These are phyloP conservation scores for Pseudogymnoascus sp. DNA, from an alignment of 2,329 filamentous ascomycete species.

Conservation along the genomic window DNA sequence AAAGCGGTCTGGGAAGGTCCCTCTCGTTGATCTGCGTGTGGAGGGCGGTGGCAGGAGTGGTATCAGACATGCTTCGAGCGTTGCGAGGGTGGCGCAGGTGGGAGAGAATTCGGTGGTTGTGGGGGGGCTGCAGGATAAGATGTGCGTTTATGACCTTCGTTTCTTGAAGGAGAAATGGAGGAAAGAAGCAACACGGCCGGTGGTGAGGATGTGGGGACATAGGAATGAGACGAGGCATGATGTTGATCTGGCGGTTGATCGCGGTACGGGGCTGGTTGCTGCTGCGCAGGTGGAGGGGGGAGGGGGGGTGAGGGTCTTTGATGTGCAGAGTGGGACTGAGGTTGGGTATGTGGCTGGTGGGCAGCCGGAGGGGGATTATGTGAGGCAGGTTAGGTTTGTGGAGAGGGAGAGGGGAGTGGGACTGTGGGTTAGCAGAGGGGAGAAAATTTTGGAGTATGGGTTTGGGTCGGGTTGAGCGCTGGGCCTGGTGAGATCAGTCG, in stretches of 20 bases:
- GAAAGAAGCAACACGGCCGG: constrained; percentile 26
- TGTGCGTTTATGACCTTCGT: constrained; percentile 52
- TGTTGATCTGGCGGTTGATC: constrained; percentile 46
- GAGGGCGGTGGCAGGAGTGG: constrained; percentile 19
- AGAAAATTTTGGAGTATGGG: background rate
- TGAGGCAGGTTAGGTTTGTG: background rate
- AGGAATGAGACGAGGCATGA: constrained; percentile 41
- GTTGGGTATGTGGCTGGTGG: background rate
- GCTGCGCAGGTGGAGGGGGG: constrained; percentile 42
- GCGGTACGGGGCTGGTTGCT: constrained; percentile 43
- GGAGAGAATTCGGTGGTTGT: constrained; percentile 45
- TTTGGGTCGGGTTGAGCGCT: background rate
- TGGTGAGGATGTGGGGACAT: constrained; percentile 45
- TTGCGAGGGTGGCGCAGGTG: constrained; percentile 45
- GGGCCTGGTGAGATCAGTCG: no score
- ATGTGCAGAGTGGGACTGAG: background rate
- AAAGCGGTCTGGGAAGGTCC: constrained; percentile 40
- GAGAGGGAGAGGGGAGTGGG: background rate
- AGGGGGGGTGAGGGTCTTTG: constrained; percentile 6
- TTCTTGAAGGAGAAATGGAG: constrained; percentile 26
- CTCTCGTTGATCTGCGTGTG: constrained; percentile 27
- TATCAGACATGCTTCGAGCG: constrained; percentile 31
- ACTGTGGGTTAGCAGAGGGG: background rate
- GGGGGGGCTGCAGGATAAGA: constrained; percentile 41
- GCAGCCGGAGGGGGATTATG: background rate